Base-by-base conservation (phyloP, 2,329 filamentous ascomycete species). In the Aspergillus melleus region DNA sequence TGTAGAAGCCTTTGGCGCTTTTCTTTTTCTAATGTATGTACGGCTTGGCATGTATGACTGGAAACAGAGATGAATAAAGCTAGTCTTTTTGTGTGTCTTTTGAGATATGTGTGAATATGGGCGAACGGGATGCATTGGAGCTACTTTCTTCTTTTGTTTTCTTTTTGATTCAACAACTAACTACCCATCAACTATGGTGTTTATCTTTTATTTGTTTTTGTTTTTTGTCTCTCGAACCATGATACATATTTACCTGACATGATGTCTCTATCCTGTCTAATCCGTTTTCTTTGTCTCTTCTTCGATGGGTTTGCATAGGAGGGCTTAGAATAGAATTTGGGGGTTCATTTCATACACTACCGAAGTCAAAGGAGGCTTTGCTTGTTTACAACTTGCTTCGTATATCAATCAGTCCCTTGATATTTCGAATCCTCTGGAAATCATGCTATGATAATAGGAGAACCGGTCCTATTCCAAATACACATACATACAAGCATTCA, bases 31-130 rank as follows among this genome's bases (percentile, higher is more conserved):
- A 56, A 62, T 68, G 63, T 68, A 64, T 66, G 60, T 66, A 64
- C 61, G 64, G 61, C 50, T 54, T 62, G 57, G 61, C 58, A 63
- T 67, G 65, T 67, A 68, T 62, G 59, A 61, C 58, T 55, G 64
- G 59, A 58, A 62, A 58, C 54, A 44, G 51, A 51, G 54, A 59
- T 47, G 59, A 53, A 61, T 49, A 56, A 61, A 59, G 53, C 53
- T 22, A 57, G 49, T 46, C 60, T 22, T 53, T 61, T 55, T 50
- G 57, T 63, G 54, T 55, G 55, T 52, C 57, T 63, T 57, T 58
- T 59, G 54, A 62, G 36, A 42, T 42, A 42, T 55, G 52, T 60
- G 61, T 64, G 59, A 64, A 62, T 65, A 61, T 54, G 51, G 52
- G 59, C 58, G 54, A 59, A 58, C 32, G 26, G 55, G 59, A 36